A percentile compares a stretch with the other conserved stretches of the same genome.
Evolutionary conservation across 2,329 filamentous ascomycete species (phyloP).

Genomic region (Sporothrix luriei): DNA sequence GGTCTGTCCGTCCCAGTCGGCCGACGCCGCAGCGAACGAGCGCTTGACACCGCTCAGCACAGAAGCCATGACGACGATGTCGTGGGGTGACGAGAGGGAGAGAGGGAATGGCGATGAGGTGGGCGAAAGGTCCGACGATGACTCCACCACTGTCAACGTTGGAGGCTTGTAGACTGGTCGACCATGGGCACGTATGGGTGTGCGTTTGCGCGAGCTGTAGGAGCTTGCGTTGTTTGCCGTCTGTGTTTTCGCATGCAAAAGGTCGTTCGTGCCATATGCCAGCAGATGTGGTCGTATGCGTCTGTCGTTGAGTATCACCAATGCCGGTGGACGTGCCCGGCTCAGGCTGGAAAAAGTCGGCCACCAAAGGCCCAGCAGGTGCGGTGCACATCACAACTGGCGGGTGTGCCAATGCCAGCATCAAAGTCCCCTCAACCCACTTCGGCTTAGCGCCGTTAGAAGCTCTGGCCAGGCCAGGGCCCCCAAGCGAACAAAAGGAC

Average conservation of each 20-base stretch:
- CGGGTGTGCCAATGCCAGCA: not conserved
- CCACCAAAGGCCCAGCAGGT: too few species aligned
- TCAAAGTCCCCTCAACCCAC: not conserved
- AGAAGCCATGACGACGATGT: not conserved
- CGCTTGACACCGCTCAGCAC: constrained; percentile 23
- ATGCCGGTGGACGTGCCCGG: too few species aligned
- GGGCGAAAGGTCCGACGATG: not conserved
- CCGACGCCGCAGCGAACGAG: constrained; percentile 23
- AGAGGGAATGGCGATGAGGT: not conserved
- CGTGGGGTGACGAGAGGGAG: not conserved
- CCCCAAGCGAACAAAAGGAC: too few species aligned
- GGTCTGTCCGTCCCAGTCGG: constrained; percentile 22
- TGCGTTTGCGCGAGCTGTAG: not conserved
- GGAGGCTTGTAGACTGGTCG: not conserved
- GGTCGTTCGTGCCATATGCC: too few species aligned
- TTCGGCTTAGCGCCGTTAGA: too few species aligned
- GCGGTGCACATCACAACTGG: not conserved
- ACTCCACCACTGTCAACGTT: not conserved
- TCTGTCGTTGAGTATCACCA: too few species aligned
- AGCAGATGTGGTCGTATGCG: too few species aligned
- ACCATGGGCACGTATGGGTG: not conserved
- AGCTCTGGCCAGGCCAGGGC: too few species aligned
- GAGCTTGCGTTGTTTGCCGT: too few species aligned
- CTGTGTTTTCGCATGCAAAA: too few species aligned
- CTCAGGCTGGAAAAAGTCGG: too few species aligned